These are phyloP conservation scores for Fusarium anguioides DNA, from an alignment of 2,329 filamentous ascomycete species.

Conservation along the genomic window DNA sequence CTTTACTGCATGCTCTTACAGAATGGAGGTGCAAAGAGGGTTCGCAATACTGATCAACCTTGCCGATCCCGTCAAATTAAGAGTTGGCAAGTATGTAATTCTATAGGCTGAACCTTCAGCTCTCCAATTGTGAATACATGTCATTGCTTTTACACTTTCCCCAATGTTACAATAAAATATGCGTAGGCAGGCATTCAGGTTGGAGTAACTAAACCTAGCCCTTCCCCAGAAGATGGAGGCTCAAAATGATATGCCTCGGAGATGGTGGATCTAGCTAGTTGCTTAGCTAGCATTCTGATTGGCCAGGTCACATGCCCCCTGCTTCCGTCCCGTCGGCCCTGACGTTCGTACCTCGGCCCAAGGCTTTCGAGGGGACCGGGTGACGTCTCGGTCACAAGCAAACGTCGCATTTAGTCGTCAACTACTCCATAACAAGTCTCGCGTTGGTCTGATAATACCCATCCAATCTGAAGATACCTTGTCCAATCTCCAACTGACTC, in stretches of 20 bases:
- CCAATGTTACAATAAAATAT: too few relatives aligned
- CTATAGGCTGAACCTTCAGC: neutral
- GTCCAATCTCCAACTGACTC: neutral
- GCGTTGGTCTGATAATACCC: neutral
- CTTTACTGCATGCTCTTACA: neutral
- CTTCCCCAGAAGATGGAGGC: conserved; percentile 27
- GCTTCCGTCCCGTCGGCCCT: conserved; percentile 24
- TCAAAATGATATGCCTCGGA: conserved; percentile 34
- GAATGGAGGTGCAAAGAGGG: neutral
- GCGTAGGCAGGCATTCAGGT: too few relatives aligned
- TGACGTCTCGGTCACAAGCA: conserved; percentile 43
- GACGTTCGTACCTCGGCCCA: conserved; percentile 43
- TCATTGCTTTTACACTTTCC: neutral
- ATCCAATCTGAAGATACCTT: neutral
- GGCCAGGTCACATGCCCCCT: neutral
- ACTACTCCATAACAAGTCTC: conserved; percentile 3
- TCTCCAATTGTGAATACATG: neutral
- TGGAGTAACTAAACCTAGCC: conserved; percentile 13
- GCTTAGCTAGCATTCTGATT: neutral
- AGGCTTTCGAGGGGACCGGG: conserved; percentile 40
- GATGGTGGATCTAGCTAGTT: conserved; percentile 7
- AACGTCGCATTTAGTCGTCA: neutral
- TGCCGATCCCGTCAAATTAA: neutral
- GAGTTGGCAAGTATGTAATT: neutral
- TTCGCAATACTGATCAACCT: neutral